A percentile compares a stretch with the other conserved stretches of the same genome.
These are phyloP conservation scores for Brachypodium distachyon DNA, from an alignment of 202 grass and related monocot species.

Conservation along the genomic window DNA sequence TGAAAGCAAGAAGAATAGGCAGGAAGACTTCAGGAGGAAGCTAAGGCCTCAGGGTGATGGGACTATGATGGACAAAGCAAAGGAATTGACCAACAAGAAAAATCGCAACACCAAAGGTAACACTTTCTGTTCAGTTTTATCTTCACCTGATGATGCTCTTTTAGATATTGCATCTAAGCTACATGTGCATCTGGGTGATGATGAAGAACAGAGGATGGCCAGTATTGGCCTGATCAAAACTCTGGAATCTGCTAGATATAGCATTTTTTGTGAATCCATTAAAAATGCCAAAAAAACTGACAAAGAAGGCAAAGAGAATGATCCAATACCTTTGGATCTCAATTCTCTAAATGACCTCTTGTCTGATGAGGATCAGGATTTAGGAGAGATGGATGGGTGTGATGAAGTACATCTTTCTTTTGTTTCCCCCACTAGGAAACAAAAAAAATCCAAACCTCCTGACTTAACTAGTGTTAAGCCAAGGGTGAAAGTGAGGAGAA, in stretches of 20 bases:
- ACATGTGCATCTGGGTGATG: background rate
- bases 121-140: too few relatives aligned
- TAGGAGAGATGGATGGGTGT: background rate
- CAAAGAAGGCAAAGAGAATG: background rate
- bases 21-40: too few relatives aligned
- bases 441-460: fast-evolving
- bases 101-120: background rate
- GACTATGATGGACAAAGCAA: background rate
- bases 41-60: background rate
- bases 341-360: background rate
- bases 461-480: background rate
- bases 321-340: background rate
- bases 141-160: too few relatives aligned
- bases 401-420: background rate
- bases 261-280: background rate
- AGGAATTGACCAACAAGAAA: background rate
- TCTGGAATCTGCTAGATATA: background rate
- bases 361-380: background rate
- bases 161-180: too few relatives aligned
- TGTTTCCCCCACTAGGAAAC: background rate
- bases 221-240: background rate
- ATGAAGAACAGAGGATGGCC: too few relatives aligned
- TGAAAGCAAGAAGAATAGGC: too few relatives aligned
- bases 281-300: background rate
- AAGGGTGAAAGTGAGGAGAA: background rate